Percentiles rank a stretch among this genome's conserved stretches.
Evolutionary conservation across 148 eudicot species (phyloP).

Genomic region (Nepenthes gracilis): DNA sequence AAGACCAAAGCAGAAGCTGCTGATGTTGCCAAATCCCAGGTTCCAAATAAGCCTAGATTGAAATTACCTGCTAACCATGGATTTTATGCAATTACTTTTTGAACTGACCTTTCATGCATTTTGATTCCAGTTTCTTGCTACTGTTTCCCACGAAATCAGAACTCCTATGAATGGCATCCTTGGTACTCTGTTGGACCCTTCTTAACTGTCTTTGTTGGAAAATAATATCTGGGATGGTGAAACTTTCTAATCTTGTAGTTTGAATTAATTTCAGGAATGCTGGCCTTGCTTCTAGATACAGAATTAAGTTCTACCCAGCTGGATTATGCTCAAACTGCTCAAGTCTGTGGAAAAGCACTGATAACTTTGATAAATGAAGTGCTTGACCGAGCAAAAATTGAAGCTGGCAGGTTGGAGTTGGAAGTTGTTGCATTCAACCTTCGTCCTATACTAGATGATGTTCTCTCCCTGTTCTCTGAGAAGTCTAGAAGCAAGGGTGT

Average conservation of each 20-base stretch:
- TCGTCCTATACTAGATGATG: conserved; percentile 60
- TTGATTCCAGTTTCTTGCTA: conserved; percentile 51
- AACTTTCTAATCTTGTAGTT: neutral
- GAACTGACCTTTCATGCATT: neutral
- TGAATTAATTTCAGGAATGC: conserved; percentile 40
- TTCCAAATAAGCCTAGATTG: neutral
- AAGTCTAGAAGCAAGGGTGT: conserved; percentile 55
- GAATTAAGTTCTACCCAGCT: conserved; percentile 61
- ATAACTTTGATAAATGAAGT: conserved; percentile 66
- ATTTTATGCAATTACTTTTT: neutral
- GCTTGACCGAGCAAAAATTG: conserved; percentile 69
- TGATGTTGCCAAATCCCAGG: conserved; percentile 74
- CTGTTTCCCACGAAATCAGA: conserved; percentile 72
- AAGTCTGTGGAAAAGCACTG: conserved; percentile 60
- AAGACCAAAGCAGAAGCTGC: conserved; percentile 65
- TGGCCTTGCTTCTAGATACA: conserved; percentile 55
- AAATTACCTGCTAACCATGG: neutral
- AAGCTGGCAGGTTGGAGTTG: conserved; percentile 65
- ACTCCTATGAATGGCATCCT: conserved; percentile 76
- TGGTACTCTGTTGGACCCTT: conserved; percentile 22
- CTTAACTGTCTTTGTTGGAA: neutral
- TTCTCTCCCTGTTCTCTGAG: conserved; percentile 62
- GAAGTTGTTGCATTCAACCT: conserved; percentile 57
- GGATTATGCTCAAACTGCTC: conserved; percentile 70
- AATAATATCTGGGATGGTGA: neutral